Evolutionary conservation across 441 rosid species (phyloP).

Genomic region (Theobroma grandiflorum): DNA sequence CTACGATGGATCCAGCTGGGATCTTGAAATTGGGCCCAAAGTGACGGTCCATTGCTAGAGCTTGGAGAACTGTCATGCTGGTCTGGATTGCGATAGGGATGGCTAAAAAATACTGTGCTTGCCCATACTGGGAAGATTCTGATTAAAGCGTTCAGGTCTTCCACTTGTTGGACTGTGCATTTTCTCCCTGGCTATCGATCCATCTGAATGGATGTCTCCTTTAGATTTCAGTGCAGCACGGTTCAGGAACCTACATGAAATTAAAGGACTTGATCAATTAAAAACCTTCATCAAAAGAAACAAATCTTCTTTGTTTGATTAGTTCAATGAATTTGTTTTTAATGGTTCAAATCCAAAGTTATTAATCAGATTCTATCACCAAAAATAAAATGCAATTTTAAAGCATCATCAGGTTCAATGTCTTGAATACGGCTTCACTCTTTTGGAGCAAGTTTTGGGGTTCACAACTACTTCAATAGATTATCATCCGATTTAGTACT

Average conservation of each 20-base stretch:
- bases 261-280: too few relatives aligned
- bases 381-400: too few relatives aligned
- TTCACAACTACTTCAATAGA: not conserved
- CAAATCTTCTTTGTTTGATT: too few relatives aligned
- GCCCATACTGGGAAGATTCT: conserved; percentile 44
- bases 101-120: conserved; percentile 29
- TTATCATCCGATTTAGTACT: too few relatives aligned
- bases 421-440: too few relatives aligned
- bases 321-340: too few relatives aligned
- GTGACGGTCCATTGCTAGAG: conserved; percentile 49
- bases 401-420: too few relatives aligned
- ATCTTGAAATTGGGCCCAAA: conserved; percentile 48
- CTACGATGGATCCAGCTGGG: conserved; percentile 50
- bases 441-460: too few relatives aligned
- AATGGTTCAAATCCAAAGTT: not conserved
- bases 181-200: conserved; percentile 42
- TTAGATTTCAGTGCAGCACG: conserved; percentile 46
- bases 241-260: conserved; percentile 41
- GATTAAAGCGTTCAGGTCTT: conserved; percentile 40
- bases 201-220: conserved; percentile 37
- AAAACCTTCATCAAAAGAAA: too few relatives aligned
- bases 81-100: conserved; percentile 37
- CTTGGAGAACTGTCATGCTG: conserved; percentile 54
- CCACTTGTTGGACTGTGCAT: conserved; percentile 48
- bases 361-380: not conserved